Base-by-base conservation (phyloP, 75 land plant species). In the Pinus tabuliformis region DNA sequence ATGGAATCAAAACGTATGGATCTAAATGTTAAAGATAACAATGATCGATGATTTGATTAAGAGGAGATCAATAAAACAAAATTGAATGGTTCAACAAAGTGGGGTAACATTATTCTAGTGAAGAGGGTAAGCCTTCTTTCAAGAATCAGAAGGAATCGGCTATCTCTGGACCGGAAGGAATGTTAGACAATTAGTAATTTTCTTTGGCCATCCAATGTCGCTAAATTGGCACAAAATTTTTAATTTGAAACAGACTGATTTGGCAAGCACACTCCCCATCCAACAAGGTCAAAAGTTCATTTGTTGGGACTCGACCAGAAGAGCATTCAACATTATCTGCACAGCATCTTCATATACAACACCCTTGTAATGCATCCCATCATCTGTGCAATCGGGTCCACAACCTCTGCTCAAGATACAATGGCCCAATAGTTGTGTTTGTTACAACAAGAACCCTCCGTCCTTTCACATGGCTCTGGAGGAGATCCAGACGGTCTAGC, bases 291-390 rank as follows among this genome's bases (percentile, higher is more conserved):
- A 42, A 42, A 3, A 6, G 5, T 42, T 42, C 45, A 3, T 6
- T 74, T 95, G 95, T 45, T 86, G 86, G 60, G 95, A 86, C 75
- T 90, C 91, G 76, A 93, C 89, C 20, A 93, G 81, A 77, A 95
- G 76, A 17, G 88, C 89, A 81, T 95, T 93, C 30, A 96, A 73
- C 99, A 94, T 90, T 18, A 96, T 77, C 20, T 96, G 99, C 70
- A 92, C 83, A 3, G 89, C 89, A 33, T 95, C 89, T 16, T 90
- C 88, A 80, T 96, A 96, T 18, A 91, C 91, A 36, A 73, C 80
- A 12, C 62, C 79, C 58, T 81, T 78, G 77, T 94, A 96, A 72
- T 96, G 99, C 91, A 96, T 94, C 49, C 37, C 37, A 36, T 36
- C 37, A 36, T 36, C 37, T 36, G 37, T 36, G 37, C 37, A 36